A percentile compares a stretch with the other conserved stretches of the same genome.
Evolutionary conservation across 2,329 filamentous ascomycete genomes (phyloP).

Genomic region (Penicillium decumbens): DNA sequence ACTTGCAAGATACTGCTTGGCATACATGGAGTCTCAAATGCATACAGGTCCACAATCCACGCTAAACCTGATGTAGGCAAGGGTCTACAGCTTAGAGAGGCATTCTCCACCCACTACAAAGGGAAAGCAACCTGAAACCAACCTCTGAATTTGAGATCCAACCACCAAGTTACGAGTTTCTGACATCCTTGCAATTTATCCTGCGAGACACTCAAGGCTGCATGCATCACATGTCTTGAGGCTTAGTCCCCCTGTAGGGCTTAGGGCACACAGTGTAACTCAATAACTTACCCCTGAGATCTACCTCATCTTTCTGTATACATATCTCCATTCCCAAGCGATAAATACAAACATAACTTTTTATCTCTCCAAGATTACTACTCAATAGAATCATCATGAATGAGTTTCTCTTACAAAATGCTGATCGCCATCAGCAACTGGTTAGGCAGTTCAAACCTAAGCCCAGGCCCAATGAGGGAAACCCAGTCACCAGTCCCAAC

Average conservation of each 20-base stretch:
- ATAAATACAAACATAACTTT: background rate
- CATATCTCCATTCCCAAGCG: background rate
- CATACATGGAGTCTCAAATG: background rate
- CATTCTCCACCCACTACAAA: background rate
- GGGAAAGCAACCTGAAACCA: background rate
- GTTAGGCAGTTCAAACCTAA: background rate
- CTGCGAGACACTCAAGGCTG: background rate
- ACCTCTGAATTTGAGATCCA: background rate
- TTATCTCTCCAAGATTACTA: background rate
- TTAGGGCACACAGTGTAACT: background rate
- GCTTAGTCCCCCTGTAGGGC: background rate
- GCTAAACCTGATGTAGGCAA: background rate
- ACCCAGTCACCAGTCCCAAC: background rate
- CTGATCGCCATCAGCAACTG: background rate
- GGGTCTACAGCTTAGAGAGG: background rate
- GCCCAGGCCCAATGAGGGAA: background rate
- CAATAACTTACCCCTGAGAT: background rate
- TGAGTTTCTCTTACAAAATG: background rate
- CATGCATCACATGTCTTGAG: background rate
- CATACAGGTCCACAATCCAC: background rate
- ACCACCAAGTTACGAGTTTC: background rate
- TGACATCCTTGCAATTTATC: background rate
- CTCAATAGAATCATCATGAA: background rate
- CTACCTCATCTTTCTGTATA: background rate
- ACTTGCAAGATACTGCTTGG: background rate